Evolutionary conservation across 306 rosid species (phyloP), one percentile per base, ranked within the genome.

Genomic region (Lotus japonicus): DNA sequence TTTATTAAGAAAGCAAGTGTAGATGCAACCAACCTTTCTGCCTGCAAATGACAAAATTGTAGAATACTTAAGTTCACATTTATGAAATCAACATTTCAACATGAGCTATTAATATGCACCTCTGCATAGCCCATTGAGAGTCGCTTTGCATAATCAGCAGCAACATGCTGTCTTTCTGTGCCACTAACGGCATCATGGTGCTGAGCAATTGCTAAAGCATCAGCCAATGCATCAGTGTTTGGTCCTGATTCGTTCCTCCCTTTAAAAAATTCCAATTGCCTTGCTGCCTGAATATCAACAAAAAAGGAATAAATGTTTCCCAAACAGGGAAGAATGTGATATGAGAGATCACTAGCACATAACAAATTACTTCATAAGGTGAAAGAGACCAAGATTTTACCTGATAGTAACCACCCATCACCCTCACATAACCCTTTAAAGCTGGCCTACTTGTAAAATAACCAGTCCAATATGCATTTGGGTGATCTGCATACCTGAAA

Each of bases 171-270:
- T 68, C 86, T 80, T 71, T 84, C 87, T 58, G 97, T 92, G 51
- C 97, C 97, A 79, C 87, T 86, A 59, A 92, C 88, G 58, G 96
- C 97, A 80, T 92, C 97, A 75, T 89, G 97, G 83, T 92, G 96
- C 74, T 92, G 97, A 79, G 87, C 88, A 77, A 87, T 76, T 54
- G 96, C 90, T 73, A 92, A 82, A 82, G 97, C 96, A 81, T 89
- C 95, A 6, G 89, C 96, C 49, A 92, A 66, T 51, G 79, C 79
- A 64, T 84, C 84, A 8, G 92, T 83, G 64, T 77, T 84, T 23
- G 88, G 95, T 54, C 96, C 87, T 5, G 80, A 58, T 75, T 77
- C 76, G 55, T 77, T 84, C 77, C 77, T 73, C 17, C 97, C 95
- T 63, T 71, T 79, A 26, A 87, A 80, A 78, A 79, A 89, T 58